Evolutionary conservation across 208 protist genomes (phyloP).

Genomic region (Trypanosoma scelopori): DNA sequence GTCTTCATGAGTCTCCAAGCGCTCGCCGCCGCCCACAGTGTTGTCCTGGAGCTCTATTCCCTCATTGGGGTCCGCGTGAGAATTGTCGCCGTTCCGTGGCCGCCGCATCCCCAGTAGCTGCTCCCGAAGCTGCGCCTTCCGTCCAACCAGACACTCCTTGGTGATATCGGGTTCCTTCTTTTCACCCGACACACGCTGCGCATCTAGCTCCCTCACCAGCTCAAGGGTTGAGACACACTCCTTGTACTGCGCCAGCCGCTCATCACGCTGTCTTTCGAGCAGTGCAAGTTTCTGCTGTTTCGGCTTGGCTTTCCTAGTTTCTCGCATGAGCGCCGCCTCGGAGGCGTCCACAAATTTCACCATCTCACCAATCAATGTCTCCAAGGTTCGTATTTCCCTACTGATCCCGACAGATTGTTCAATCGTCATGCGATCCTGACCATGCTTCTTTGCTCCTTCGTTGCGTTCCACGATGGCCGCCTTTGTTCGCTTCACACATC

Average conservation of each 20-base stretch:
- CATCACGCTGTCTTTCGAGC: conserved; percentile 41
- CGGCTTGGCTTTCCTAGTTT: conserved; percentile 55
- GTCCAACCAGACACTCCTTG: conserved; percentile 49
- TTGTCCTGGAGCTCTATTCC: conserved; percentile 46
- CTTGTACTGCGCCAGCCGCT: conserved; percentile 37
- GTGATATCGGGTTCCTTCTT: conserved; percentile 37
- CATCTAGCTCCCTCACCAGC: conserved; percentile 51
- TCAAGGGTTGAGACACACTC: conserved; percentile 53
- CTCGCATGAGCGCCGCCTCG: conserved; percentile 38
- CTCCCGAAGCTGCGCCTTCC: conserved; percentile 50
- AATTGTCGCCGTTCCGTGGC: conserved; percentile 18
- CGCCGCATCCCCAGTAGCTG: conserved; percentile 52
- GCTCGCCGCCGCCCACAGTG: conserved; percentile 55
- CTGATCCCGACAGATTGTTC: conserved; percentile 64
- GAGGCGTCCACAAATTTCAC: conserved; percentile 44
- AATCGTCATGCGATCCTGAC: conserved; percentile 60
- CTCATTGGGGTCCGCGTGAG: conserved; percentile 25
- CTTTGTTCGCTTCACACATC: conserved; percentile 40
- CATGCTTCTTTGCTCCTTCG: conserved; percentile 42
- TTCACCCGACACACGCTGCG: conserved; percentile 31
- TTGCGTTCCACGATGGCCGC: conserved; percentile 68
- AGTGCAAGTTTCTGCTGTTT: conserved; percentile 45
- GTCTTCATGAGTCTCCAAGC: conserved; percentile 59
- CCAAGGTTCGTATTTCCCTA: conserved; percentile 63
- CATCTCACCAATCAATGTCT: conserved; percentile 50